Conservation (phyloP, 179 eudicot species). For the Spergularia azorica region DNA sequence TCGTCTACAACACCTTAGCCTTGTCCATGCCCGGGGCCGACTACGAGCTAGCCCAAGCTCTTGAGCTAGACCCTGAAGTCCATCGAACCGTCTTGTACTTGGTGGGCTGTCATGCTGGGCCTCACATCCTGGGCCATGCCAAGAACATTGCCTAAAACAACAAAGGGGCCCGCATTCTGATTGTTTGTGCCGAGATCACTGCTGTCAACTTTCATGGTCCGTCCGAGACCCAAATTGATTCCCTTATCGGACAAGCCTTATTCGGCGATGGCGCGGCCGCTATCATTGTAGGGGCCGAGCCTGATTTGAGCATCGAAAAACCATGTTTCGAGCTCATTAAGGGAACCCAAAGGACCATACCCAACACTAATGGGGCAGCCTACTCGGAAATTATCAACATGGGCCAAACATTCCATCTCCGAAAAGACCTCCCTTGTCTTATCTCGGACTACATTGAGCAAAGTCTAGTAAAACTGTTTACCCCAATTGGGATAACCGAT, state of each 20-base stretch:
- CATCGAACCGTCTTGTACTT: slow-evolving; percentile 25
- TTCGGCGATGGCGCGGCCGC: slow-evolving; percentile 25
- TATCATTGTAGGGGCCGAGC: slow-evolving; percentile 17
- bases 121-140: slow-evolving; percentile 30
- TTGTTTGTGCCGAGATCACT: slow-evolving; percentile 20
- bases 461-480: slow-evolving; percentile 5
- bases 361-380: slow-evolving; percentile 6
- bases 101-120: slow-evolving; percentile 34
- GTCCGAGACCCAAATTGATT: slow-evolving; percentile 14
- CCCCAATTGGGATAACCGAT: neutral
- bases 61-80: slow-evolving; percentile 20
- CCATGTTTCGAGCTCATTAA: slow-evolving; percentile 14
- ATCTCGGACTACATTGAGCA: slow-evolving; percentile 8
- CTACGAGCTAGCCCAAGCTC: slow-evolving; percentile 22
- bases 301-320: slow-evolving; percentile 2
- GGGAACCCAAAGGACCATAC: slow-evolving; percentile 12
- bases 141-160: slow-evolving; percentile 20
- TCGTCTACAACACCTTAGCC: slow-evolving; percentile 26
- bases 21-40: slow-evolving; percentile 28
- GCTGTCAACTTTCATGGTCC: slow-evolving; percentile 26
- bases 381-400: slow-evolving; percentile 12
- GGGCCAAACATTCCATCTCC: slow-evolving; percentile 24
- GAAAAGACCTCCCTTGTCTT: slow-evolving; percentile 15
- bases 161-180: slow-evolving; percentile 18
- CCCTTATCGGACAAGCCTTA: slow-evolving; percentile 17